A percentile compares a stretch with the other conserved stretches of the same genome.
Evolutionary conservation across 768 basidiomycete genomes (phyloP).

Genomic region (Suillus occidentalis): DNA sequence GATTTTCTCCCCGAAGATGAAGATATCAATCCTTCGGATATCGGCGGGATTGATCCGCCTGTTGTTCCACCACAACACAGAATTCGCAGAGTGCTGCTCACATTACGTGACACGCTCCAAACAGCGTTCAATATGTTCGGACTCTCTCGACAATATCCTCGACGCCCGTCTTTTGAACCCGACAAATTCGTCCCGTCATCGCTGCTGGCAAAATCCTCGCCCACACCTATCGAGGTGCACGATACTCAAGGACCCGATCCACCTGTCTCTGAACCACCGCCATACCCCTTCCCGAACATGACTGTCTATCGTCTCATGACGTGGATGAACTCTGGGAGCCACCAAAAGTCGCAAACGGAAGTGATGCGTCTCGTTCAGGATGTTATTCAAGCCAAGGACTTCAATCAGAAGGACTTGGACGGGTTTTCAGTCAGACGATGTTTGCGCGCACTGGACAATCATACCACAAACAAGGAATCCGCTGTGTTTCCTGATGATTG

Average conservation of each 20-base stretch:
- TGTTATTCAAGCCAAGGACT: constrained; percentile 10
- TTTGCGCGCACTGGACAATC: neutral
- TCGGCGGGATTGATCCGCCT: no score
- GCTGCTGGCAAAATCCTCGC: neutral
- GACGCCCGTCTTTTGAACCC: neutral
- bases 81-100: no score
- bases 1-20: no score
- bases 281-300: constrained; percentile 15
- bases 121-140: no score
- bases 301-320: neutral
- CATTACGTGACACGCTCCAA: no score
- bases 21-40: no score
- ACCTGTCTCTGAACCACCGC: no score
- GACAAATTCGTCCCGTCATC: neutral
- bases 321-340: no score
- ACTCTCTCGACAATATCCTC: neutral
- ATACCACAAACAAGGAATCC: no score
- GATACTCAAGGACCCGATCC: no score
- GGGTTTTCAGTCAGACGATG: neutral
- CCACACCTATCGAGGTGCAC: no score
- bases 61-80: no score
- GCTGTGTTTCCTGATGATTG: neutral
- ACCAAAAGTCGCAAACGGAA: constrained; percentile 5
- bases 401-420: constrained; percentile 6
- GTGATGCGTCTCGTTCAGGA: constrained; percentile 5